Conservation (phyloP, 257 asterid genomes). For the Salvia miltiorrhiza region DNA sequence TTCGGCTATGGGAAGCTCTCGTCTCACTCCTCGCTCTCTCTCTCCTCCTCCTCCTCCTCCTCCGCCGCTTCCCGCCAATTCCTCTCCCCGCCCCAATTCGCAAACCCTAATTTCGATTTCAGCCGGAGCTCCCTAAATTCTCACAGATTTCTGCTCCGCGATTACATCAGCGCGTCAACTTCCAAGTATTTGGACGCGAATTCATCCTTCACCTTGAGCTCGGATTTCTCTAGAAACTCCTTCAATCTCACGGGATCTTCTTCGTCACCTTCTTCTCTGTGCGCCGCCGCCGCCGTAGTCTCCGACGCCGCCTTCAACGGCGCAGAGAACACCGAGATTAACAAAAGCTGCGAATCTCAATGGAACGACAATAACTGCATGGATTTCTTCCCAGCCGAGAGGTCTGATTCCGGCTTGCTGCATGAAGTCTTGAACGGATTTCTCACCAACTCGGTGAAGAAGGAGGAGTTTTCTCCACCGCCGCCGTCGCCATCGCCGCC, state of each 20-base stretch:
- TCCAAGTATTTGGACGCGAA: neutral
- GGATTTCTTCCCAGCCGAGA: conserved; percentile 55
- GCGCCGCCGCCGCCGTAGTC: neutral
- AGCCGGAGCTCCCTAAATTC: conserved; percentile 13
- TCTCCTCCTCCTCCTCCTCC: neutral
- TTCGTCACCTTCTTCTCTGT: conserved; percentile 5
- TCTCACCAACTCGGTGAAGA: conserved; percentile 25
- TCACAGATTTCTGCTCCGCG: conserved; percentile 45
- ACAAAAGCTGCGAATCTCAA: neutral
- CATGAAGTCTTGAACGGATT: conserved; percentile 39
- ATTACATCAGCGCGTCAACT: conserved; percentile 30
- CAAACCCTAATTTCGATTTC: conserved; percentile 35
- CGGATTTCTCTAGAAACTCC: neutral
- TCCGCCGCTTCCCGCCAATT: conserved; percentile 21
- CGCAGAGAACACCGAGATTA: neutral
- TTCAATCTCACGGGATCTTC: conserved; percentile 17
- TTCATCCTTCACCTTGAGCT: neutral
- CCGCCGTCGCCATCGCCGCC: neutral
- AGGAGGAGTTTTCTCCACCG: neutral
- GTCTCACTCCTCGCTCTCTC: conserved; percentile 38
- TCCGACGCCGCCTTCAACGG: neutral
- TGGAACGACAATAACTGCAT: conserved; percentile 22
- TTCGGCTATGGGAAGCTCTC: conserved; percentile 29
- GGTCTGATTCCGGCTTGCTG: conserved; percentile 33
- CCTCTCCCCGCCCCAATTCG: conserved; percentile 8